phyloP scores from a whole-genome alignment of 2,329 filamentous ascomycete genomes.

The Botrytis byssoidea region DNA sequence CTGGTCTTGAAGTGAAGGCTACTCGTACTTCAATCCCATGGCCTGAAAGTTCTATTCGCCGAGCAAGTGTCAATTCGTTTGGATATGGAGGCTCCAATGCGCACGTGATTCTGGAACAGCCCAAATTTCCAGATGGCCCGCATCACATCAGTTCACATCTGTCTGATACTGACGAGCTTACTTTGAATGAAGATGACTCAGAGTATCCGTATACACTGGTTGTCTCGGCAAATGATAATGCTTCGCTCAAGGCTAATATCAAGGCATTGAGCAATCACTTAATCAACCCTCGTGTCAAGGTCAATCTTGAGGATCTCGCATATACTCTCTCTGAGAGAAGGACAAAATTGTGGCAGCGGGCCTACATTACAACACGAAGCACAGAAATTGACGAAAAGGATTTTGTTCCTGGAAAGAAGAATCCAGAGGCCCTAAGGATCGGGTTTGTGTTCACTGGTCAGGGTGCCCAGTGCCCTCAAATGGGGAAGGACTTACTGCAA shows the following conservation, averaged over 20 bases:
- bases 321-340: constrained; percentile 33
- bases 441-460: constrained; percentile 32
- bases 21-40: constrained; percentile 21
- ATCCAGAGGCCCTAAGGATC: not conserved
- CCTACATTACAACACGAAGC: not conserved
- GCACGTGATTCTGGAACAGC: constrained; percentile 30
- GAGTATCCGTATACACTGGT: not conserved
- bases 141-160: constrained; percentile 7
- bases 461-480: constrained; percentile 31
- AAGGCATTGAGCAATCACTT: constrained; percentile 15
- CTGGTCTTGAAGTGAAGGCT: constrained; percentile 38
- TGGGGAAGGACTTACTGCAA: constrained; percentile 28
- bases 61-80: constrained; percentile 43
- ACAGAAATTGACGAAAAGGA: not conserved
- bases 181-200: constrained; percentile 16
- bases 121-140: not conserved
- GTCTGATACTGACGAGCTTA: not conserved
- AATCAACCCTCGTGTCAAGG: constrained; percentile 14
- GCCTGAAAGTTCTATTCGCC: constrained; percentile 42
- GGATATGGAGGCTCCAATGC: constrained; percentile 35
- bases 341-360: constrained; percentile 25
- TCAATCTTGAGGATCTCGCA: constrained; percentile 24
- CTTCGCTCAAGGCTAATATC: constrained; percentile 9
- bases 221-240: constrained; percentile 22
- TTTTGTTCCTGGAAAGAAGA: not conserved